Evolutionary conservation across 352 stramenopile genomes (phyloP).

Genomic region (Phytophthora cryptogea): DNA sequence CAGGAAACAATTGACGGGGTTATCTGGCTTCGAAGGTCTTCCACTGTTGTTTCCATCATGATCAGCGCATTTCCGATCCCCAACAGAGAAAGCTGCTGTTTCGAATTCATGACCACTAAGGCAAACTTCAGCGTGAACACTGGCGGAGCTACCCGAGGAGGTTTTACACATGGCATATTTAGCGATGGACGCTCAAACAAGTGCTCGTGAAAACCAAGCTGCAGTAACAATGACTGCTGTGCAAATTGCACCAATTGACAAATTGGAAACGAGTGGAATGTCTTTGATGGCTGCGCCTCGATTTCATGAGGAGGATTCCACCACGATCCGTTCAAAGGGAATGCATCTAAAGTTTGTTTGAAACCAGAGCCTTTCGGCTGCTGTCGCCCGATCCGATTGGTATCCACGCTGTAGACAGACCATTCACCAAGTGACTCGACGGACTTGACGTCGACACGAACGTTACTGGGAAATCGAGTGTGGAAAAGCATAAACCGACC

Average conservation of each 20-base stretch:
- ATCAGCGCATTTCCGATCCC: constrained; percentile 21
- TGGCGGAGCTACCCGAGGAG: not conserved
- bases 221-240: constrained; percentile 30
- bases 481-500: constrained; percentile 43
- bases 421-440: constrained; percentile 14
- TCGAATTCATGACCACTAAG: constrained; percentile 1
- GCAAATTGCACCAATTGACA: constrained; percentile 14
- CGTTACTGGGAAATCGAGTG: constrained; percentile 7
- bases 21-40: constrained; percentile 21
- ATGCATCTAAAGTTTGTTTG: not conserved
- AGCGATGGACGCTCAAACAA: constrained; percentile 32
- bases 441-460: not conserved
- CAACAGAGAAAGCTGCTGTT: constrained; percentile 12
- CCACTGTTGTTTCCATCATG: constrained; percentile 22
- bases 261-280: not conserved
- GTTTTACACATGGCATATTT: constrained; percentile 8
- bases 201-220: constrained; percentile 29
- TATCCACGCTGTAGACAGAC: constrained; percentile 25
- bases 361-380: not conserved
- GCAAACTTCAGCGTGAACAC: constrained; percentile 34
- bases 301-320: constrained; percentile 30
- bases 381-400: constrained; percentile 18
- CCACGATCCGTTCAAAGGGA: constrained; percentile 3
- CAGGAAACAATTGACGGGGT: constrained; percentile 2
- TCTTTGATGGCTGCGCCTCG: not conserved